Evolutionary conservation across 306 rosid species (phyloP), one percentile per base, ranked within the genome.

Genomic region (Citrullus colocynthis): DNA sequence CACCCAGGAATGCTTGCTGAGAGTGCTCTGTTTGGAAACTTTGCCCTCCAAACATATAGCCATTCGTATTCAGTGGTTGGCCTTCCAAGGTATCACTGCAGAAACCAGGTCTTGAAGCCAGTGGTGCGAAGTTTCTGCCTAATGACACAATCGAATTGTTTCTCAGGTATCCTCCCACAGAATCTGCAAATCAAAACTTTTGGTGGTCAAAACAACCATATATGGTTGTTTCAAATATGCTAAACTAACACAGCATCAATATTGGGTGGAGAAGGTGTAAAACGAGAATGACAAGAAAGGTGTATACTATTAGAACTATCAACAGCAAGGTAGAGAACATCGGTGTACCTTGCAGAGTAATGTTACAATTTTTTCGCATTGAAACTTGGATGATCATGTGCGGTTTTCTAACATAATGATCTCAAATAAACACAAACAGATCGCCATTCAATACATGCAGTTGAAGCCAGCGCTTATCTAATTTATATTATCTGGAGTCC

Each of bases 11-110:
- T 48, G 78, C 75, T 61, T 55, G 34, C 72, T 67, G 81, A 75
- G 80, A 80, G 78, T 83, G 84, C 74, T 80, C 78, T 36, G 80
- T 76, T 80, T 76, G 78, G 71, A 81, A 85, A 65, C 45, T 71
- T 61, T 81, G 85, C 48, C 45, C 77, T 51, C 82, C 85, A 83
- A 85, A 81, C 88, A 87, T 87, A 83, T 63, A 82, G 69, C 78
- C 88, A 83, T 87, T 76, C 56, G 85, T 64, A 49, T 76, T 79
- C 75, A 76, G 77, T 66, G 76, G 58, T 28, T 75, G 84, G 67
- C 56, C 51, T 54, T 78, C 51, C 65, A 37, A 61, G 73, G 51
- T 69, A 79, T 66, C 70, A 59, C 52, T 70, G 78, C 73, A 72
- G 52, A 82, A 82, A 41, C 58, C 86, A 58, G 80, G 60, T 82